Base-by-base conservation (phyloP, 352 stramenopile species). In the Pythium periplocum region DNA sequence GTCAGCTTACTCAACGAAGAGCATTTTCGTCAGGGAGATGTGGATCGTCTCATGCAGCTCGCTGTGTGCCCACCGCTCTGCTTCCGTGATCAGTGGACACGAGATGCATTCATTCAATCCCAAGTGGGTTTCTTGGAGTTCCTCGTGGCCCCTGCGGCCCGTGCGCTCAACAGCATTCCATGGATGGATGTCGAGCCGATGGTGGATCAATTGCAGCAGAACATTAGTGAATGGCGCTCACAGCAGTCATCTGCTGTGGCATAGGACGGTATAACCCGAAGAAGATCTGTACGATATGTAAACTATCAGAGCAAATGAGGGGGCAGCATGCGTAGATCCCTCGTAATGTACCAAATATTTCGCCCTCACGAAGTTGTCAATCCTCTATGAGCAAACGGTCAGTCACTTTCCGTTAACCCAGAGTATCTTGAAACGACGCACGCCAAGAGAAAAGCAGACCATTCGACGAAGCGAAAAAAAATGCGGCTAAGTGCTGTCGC, bases 1-100 rank as follows among this genome's bases (percentile, higher is more conserved):
- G 82, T 93, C 10, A 61, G 68, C 40, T 74, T 78, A 11, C 76
- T 93, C 6, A 84, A 77, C 43, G 70, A 85, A 48, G 82, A 93
- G 67, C 66, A 78, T 48, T 90, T 85, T 51, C 60, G 71, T 36
- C 79, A 93, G 55, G 82, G 79, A 6, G 75, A 88, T 48, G 48
- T 87, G 38, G 82, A 92, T 50, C 53, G 62, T 31, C 74, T 64
- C 31, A 61, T 78, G 50, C 43, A 71, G 34, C 54, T 53, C 17
- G 17, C 59, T 1, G 68, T 79, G 41, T 81, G 72, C 36, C 78
- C 78, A 2, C 65, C 59, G 42, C 84, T 68, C 48, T 87, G 64
- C 54, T 86, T 77, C 43, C 74, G 76, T 9, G 62, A 83, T 39
- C 59, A 65, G 54, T 90, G 71, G 68, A 72, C 62, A 17, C 63